Evolutionary conservation across 257 asterid species (phyloP).

Genomic region (Eustoma russellianum): DNA sequence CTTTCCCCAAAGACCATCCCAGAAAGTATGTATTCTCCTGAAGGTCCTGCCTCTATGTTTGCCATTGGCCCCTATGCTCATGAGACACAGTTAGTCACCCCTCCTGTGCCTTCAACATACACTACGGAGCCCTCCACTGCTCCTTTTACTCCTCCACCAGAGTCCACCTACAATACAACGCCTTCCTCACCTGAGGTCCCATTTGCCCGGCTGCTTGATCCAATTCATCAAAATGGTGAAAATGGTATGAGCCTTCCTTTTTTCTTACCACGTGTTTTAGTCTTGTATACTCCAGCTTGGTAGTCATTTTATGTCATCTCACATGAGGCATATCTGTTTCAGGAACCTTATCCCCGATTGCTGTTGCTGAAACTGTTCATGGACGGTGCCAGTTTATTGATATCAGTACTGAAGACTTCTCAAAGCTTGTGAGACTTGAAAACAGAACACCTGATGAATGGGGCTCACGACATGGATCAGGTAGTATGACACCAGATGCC

Average conservation of each 20-base stretch:
- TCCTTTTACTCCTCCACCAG: conserved; percentile 95
- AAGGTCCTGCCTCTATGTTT: conserved; percentile 77
- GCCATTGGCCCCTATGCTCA: conserved; percentile 90
- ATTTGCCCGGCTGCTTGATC: conserved; percentile 80
- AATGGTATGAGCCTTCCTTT: conserved; percentile 42
- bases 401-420: conserved; percentile 43
- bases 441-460: conserved; percentile 51
- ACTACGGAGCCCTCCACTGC: conserved; percentile 96
- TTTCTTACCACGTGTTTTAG: conserved; percentile 60
- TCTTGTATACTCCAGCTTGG: conserved; percentile 89
- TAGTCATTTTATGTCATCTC: conserved; percentile 85
- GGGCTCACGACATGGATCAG: conserved; percentile 69
- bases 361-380: conserved; percentile 41
- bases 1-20: conserved; percentile 48
- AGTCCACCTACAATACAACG: conserved; percentile 68
- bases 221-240: conserved; percentile 43
- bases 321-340: conserved; percentile 85
- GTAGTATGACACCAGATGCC: conserved; percentile 61
- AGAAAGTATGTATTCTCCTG: conserved; percentile 72
- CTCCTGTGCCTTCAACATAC: conserved; percentile 84
- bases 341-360: conserved; percentile 83
- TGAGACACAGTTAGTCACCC: conserved; percentile 88
- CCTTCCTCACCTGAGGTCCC: conserved; percentile 99
- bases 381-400: conserved; percentile 58
- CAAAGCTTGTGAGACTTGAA: conserved; percentile 63